phyloP scores from a whole-genome alignment of 176 grass and related monocot genomes.

The Triticum turgidum region DNA sequence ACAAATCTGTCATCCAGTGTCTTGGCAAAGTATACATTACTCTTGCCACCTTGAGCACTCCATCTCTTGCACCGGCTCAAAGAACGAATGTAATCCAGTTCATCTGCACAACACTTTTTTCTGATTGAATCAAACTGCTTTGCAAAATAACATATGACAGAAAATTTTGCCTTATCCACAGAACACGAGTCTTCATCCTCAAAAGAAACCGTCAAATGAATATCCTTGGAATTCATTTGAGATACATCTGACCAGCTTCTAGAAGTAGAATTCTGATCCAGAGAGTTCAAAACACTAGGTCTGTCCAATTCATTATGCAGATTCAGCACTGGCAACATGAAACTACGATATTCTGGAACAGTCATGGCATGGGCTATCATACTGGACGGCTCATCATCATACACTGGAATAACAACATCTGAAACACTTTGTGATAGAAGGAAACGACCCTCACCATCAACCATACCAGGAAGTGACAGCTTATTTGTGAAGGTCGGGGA shows the following conservation, averaged over 20 bases:
- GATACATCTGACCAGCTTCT: constrained; percentile 29
- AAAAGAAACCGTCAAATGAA: constrained; percentile 83
- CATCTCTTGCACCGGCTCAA: constrained; percentile 93
- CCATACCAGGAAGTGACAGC: constrained; percentile 44
- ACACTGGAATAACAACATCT: constrained; percentile 75
- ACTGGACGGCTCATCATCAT: constrained; percentile 88
- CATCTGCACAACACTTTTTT: constrained; percentile 79
- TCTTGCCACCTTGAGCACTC: constrained; percentile 97
- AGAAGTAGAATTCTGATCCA: constrained; percentile 25
- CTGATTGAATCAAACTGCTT: constrained; percentile 84
- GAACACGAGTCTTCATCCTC: constrained; percentile 64
- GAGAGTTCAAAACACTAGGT: constrained; percentile 14
- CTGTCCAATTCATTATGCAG: constrained; percentile 28
- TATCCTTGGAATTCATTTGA: constrained; percentile 54
- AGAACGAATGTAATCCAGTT: constrained; percentile 82
- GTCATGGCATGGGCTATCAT: constrained; percentile 92
- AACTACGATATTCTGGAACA: constrained; percentile 62
- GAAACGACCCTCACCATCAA: constrained; percentile 55
- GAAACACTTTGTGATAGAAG: constrained; percentile 40
- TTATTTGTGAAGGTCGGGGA: constrained; percentile 45
- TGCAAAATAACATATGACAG: constrained; percentile 88
- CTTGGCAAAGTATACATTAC: constrained; percentile 97
- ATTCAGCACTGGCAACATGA: constrained; percentile 41
- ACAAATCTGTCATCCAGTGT: constrained; percentile 96
- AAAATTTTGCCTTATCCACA: constrained; percentile 82